These are phyloP conservation scores for Parathielavia appendiculata DNA, from an alignment of 495 filamentous ascomycete genomes.

Conservation along the genomic window DNA sequence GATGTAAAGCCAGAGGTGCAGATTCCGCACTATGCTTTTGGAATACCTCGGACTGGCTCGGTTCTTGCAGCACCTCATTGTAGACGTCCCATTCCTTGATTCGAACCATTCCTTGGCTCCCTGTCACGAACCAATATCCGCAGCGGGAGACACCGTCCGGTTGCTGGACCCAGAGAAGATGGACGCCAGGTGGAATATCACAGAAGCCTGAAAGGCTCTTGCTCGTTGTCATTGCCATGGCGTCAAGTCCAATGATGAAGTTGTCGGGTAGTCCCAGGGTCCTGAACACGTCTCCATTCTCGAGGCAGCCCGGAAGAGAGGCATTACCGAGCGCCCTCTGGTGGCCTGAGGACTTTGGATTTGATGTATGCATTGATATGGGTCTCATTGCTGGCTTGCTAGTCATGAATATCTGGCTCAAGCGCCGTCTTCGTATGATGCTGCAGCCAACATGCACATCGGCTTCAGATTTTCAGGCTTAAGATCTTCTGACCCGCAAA, in stretches of 20 bases:
- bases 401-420: too few species aligned
- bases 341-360: not conserved
- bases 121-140: constrained; percentile 56
- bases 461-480: too few species aligned
- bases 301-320: constrained; percentile 8
- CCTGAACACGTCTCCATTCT: constrained; percentile 42
- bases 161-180: constrained; percentile 55
- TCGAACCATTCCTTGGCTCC: constrained; percentile 37
- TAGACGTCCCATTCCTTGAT: constrained; percentile 58
- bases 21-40: constrained; percentile 34
- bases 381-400: too few species aligned
- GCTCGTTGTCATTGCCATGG: constrained; percentile 35
- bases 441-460: too few species aligned
- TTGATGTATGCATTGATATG: not conserved
- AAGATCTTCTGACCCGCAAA: too few species aligned
- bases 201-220: constrained; percentile 51
- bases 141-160: constrained; percentile 45
- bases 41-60: constrained; percentile 33
- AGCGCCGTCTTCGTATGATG: too few species aligned
- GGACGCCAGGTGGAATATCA: constrained; percentile 53
- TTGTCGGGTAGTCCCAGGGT: constrained; percentile 37
- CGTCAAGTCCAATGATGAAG: constrained; percentile 46
- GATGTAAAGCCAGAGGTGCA: constrained; percentile 35
- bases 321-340: too few species aligned
- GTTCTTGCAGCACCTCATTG: constrained; percentile 43